phyloP scores from a whole-genome alignment of 202 grass and related monocot species.

The Digitaria exilis region DNA sequence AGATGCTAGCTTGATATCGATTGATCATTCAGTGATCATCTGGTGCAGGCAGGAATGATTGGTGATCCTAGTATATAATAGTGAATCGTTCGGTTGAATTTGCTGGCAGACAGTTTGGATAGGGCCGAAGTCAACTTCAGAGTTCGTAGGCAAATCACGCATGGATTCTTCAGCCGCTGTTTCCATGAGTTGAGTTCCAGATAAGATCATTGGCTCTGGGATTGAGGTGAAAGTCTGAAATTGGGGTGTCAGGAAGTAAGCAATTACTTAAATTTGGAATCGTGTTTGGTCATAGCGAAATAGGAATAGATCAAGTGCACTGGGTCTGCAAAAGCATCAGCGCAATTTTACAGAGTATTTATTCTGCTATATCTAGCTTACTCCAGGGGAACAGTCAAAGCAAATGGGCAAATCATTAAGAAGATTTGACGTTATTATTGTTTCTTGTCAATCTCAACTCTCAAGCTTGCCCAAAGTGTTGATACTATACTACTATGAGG shows the following conservation, averaged over 20 bases:
- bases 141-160: background rate
- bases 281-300: no score
- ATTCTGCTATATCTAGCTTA: no score
- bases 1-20: background rate
- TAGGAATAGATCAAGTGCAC: no score
- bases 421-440: no score
- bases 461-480: no score
- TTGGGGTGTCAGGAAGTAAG: background rate
- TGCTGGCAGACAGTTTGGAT: constrained; percentile 14
- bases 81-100: background rate
- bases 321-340: no score
- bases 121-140: constrained; percentile 23
- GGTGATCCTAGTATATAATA: background rate
- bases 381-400: no score
- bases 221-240: background rate
- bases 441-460: no score
- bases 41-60: constrained; percentile 7
- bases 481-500: no score
- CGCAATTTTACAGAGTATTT: no score
- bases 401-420: no score
- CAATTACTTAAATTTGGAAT: background rate
- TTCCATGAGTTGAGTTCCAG: no score
- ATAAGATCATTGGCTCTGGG: background rate
- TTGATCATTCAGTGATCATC: constrained; percentile 19
- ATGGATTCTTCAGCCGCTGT: background rate